A percentile compares a stretch with the other conserved stretches of the same genome.
Evolutionary conservation across 1,139 yeast species (phyloP).

Genomic region (Yamadazyma siamensis): DNA sequence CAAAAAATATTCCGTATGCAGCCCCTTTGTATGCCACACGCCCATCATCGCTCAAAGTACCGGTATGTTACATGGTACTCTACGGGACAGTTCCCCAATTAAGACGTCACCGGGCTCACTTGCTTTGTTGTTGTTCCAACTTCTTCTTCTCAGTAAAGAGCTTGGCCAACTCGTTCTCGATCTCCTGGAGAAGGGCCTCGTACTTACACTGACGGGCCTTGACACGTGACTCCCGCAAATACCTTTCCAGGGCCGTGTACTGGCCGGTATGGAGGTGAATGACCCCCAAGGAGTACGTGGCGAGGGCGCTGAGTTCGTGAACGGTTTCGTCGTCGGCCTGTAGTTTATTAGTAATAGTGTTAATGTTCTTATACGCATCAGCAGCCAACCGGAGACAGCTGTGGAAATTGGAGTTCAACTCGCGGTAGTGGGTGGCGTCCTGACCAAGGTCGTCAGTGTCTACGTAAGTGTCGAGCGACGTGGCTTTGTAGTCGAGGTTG

Average conservation of each 20-base stretch:
- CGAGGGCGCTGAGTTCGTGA: slow-evolving; percentile 67
- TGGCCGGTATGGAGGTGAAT: slow-evolving; percentile 59
- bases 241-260: slow-evolving; percentile 54
- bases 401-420: slow-evolving; percentile 4
- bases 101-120: too few species aligned
- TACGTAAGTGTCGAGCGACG: not conserved
- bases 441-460: slow-evolving; percentile 19
- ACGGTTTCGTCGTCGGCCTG: slow-evolving; percentile 16
- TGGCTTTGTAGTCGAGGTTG: slow-evolving; percentile 1
- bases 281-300: slow-evolving; percentile 85
- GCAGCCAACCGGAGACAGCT: slow-evolving; percentile 34
- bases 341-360: slow-evolving; percentile 42
- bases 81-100: too few species aligned
- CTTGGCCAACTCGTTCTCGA: slow-evolving; percentile 62
- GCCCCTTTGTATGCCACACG: too few species aligned
- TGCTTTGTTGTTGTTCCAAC: too few species aligned
- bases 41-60: too few species aligned
- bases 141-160: slow-evolving; percentile 34
- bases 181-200: slow-evolving; percentile 57
- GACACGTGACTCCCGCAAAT: slow-evolving; percentile 66
- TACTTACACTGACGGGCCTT: slow-evolving; percentile 70
- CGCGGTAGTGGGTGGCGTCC: slow-evolving; percentile 33
- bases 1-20: too few species aligned
- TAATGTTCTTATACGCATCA: slow-evolving; percentile 50
- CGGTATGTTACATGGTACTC: too few species aligned